A percentile compares a stretch with the other conserved stretches of the same genome.
Conservation (phyloP, 306 rosid genomes). For the Mimosa pudica region DNA sequence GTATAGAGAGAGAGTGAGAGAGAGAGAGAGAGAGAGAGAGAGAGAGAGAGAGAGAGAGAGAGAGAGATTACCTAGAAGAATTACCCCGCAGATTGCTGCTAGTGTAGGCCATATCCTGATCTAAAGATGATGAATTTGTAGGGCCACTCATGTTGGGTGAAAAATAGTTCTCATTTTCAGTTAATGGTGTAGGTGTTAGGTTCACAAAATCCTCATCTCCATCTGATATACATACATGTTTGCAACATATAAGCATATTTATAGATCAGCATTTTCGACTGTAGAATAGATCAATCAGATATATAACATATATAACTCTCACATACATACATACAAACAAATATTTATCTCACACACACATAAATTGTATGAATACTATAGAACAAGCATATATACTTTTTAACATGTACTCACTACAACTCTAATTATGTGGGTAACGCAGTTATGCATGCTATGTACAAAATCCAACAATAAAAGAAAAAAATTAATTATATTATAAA, state of each 20-base stretch:
- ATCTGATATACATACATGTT: conserved; percentile 44
- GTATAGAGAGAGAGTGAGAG: background rate
- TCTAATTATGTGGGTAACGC: conserved; percentile 4
- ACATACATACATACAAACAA: too few species aligned
- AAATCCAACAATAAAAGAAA: background rate
- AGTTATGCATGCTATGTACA: conserved; percentile 16
- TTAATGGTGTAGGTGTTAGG: conserved; percentile 40
- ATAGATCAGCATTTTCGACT: conserved; percentile 16
- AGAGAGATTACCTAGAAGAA: conserved; percentile 63
- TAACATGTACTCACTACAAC: conserved; percentile 6
- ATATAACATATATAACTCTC: too few species aligned
- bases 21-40: conserved; percentile 14
- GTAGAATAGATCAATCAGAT: background rate
- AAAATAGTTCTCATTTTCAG: conserved; percentile 51
- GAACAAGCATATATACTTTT: background rate
- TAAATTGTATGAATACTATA: background rate
- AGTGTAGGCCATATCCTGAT: conserved; percentile 52
- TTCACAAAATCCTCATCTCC: conserved; percentile 80
- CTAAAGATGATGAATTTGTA: conserved; percentile 46
- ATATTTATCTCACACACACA: too few species aligned
- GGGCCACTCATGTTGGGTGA: conserved; percentile 47
- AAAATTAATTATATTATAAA: background rate
- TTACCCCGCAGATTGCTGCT: conserved; percentile 57
- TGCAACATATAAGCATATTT: background rate
- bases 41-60: conserved; percentile 13